A percentile compares a stretch with the other conserved stretches of the same genome.
Evolutionary conservation across 2,329 filamentous ascomycete genomes (phyloP).

Genomic region (Corynespora cassiicola): DNA sequence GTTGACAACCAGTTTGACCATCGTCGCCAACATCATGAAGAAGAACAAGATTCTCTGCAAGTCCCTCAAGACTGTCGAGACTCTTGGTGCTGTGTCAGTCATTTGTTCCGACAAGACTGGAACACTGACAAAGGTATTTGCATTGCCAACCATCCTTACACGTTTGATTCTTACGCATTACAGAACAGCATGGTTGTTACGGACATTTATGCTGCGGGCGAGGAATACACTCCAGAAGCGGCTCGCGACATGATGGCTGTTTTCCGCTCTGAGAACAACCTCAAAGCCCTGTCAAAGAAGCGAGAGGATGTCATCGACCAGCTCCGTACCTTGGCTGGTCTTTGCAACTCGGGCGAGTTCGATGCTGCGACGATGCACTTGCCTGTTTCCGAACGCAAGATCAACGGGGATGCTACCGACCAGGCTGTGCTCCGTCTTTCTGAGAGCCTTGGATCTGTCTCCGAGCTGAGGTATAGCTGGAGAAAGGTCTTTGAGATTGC

Average conservation of each 20-base stretch:
- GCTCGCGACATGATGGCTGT: slow-evolving; percentile 48
- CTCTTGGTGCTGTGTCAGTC: slow-evolving; percentile 73
- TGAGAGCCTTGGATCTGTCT: slow-evolving; percentile 67
- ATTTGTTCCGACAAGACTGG: slow-evolving; percentile 82
- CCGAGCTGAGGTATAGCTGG: slow-evolving; percentile 68
- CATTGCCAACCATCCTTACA: too few species aligned
- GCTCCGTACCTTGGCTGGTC: slow-evolving; percentile 65
- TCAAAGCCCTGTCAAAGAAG: slow-evolving; percentile 25
- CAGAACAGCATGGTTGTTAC: slow-evolving; percentile 78
- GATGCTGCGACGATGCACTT: slow-evolving; percentile 68
- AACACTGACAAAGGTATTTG: slow-evolving; percentile 62
- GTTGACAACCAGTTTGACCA: slow-evolving; percentile 68
- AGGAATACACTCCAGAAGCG: slow-evolving; percentile 58
- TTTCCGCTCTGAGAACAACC: slow-evolving; percentile 46
- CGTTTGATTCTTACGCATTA: too few species aligned
- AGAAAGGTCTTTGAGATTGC: slow-evolving; percentile 65
- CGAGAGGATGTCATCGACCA: slow-evolving; percentile 52
- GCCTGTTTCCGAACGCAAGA: slow-evolving; percentile 66
- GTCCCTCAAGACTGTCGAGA: slow-evolving; percentile 79
- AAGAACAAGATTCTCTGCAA: slow-evolving; percentile 82
- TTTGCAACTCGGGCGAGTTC: slow-evolving; percentile 80
- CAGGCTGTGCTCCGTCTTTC: slow-evolving; percentile 76
- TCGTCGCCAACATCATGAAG: slow-evolving; percentile 77
- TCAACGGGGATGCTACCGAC: slow-evolving; percentile 80
- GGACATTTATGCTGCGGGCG: slow-evolving; percentile 67